These are phyloP conservation scores for Nelumbo lutea DNA, from an alignment of 164 flowering plant species.

Conservation along the genomic window DNA sequence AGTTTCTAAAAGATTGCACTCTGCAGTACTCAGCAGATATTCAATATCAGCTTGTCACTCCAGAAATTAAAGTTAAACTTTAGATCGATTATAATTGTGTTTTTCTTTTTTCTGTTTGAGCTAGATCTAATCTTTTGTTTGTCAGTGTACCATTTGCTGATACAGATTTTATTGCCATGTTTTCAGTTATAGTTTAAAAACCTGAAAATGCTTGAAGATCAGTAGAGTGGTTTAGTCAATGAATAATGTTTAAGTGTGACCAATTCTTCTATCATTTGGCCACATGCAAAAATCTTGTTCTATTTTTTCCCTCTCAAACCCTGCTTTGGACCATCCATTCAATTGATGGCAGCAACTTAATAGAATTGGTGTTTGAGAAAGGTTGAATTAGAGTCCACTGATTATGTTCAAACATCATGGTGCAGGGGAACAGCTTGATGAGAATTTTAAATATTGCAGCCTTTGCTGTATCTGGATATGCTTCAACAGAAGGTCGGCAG, in stretches of 20 bases:
- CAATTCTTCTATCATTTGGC: too few species aligned
- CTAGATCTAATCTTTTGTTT: neutral
- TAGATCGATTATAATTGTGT: too few species aligned
- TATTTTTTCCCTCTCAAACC: neutral
- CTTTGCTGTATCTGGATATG: slow-evolving; percentile 98
- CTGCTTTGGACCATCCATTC: neutral
- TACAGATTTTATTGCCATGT: too few species aligned
- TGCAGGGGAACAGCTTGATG: slow-evolving; percentile 97
- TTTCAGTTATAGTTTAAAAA: too few species aligned
- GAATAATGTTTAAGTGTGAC: too few species aligned
- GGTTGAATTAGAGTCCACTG: neutral
- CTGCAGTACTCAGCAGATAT: too few species aligned
- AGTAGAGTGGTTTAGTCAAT: too few species aligned
- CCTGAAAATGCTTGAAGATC: too few species aligned
- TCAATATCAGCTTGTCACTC: too few species aligned
- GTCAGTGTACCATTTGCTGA: neutral
- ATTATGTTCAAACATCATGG: neutral
- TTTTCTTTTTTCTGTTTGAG: neutral
- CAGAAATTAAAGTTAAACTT: too few species aligned
- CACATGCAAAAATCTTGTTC: too few species aligned
- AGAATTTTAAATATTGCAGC: slow-evolving; percentile 86
- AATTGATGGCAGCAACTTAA: neutral
- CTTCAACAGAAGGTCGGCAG: slow-evolving; percentile 98
- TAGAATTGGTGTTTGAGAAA: neutral
- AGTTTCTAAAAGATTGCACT: too few species aligned